phyloP scores from a whole-genome alignment of 768 basidiomycete genomes.

The Lactarius indigo region DNA sequence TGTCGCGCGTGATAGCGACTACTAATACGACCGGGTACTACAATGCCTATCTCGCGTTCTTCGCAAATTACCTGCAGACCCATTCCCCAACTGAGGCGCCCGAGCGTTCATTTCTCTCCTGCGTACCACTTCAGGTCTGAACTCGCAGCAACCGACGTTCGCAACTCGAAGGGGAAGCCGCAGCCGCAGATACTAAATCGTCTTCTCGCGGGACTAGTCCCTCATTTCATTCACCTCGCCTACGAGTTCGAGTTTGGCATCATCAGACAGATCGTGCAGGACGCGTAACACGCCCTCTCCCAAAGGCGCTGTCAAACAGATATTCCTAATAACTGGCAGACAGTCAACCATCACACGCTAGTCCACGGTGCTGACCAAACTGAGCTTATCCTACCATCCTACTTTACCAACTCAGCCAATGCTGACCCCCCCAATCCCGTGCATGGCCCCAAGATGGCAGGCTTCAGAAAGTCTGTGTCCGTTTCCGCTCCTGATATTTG shows the following conservation, averaged over 20 bases:
- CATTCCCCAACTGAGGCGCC: constrained; percentile 43
- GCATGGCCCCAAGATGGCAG: constrained; percentile 21
- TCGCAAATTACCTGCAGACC: constrained; percentile 37
- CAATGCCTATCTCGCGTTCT: constrained; percentile 54
- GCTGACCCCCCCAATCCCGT: constrained; percentile 23
- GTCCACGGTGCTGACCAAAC: constrained; percentile 42
- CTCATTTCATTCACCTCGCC: constrained; percentile 61
- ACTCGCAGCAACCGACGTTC: constrained; percentile 21
- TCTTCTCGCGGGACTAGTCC: constrained; percentile 52
- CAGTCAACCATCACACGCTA: constrained; percentile 14
- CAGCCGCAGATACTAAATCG: constrained; percentile 56
- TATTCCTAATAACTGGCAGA: neutral
- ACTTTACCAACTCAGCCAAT: constrained; percentile 23
- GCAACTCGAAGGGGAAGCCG: constrained; percentile 20
- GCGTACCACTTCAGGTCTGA: constrained; percentile 42
- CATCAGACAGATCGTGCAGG: constrained; percentile 58
- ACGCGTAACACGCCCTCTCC: constrained; percentile 30
- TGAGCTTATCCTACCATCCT: constrained; percentile 32
- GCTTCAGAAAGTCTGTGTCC: neutral
- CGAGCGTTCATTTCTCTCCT: constrained; percentile 54
- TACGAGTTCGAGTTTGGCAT: constrained; percentile 60
- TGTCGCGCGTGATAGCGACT: neutral
- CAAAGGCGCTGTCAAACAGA: too few relatives aligned
- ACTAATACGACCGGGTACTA: constrained; percentile 50
- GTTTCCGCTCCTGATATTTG: constrained; percentile 40